Base-by-base conservation (phyloP, 305 asterid genomes). In the Plantago lanceolata region DNA sequence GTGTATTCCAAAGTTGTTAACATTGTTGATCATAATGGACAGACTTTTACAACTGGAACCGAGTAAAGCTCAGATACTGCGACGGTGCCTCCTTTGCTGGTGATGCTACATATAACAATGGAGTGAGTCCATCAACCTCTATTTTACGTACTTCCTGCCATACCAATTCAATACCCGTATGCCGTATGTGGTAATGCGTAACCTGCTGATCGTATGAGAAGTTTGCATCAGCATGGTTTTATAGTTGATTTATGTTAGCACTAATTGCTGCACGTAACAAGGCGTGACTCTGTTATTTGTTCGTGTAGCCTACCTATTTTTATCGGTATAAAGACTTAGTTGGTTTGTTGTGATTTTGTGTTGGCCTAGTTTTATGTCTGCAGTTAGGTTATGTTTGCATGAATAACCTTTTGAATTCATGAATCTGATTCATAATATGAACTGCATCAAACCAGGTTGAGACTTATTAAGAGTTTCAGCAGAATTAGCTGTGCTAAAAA, bases 1-100 rank as follows among this genome's bases (percentile, higher is more conserved):
- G n/a, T 40, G n/a, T 18, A 19, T 60, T 65, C 43, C 47, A 21
- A 29, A 29, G n/a, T 19, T 55, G 33, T 26, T 61, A 28, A 40
- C 57, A 24, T 66, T 67, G 19, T 67, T 66, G 43, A 2, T 48
- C 5, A 35, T 67, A 65, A 52, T 33, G 53, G 60, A 70, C 92
- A 92, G 98, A 92, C 81, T 92, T 92, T 70, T 92, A 89, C 85
- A 87, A 92, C 60, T 89, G 98, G 98, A 92, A 92, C 75, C 83
- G 98, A 1, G 97, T 92, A 29, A 92, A 92, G 84, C 77, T 92
- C 69, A 82, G 98, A 77, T 92, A 92, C 71, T 92, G 97, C 63
- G 98, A 92, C 73, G 98, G 98, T 35, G 96, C 95, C 63, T 92
- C 98, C 4, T 92, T 92, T 68, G 82, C 91, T 35, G 98, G 98